These are phyloP conservation scores for Fusarium acutatum DNA, from an alignment of 2,329 filamentous ascomycete species.

Conservation along the genomic window DNA sequence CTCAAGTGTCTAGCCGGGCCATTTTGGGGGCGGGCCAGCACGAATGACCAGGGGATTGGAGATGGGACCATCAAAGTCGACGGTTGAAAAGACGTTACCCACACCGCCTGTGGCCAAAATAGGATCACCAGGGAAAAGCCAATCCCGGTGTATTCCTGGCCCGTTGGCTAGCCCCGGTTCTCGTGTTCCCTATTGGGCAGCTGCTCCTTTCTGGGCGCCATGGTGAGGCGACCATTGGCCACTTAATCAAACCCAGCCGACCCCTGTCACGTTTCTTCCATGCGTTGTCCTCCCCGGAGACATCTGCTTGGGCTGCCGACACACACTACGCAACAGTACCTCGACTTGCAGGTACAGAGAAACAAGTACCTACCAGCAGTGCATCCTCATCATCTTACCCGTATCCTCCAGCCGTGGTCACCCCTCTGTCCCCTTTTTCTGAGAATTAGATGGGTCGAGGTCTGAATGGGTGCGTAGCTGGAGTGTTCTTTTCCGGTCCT, in stretches of 20 bases:
- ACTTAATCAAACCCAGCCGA: constrained; percentile 59
- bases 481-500: constrained; percentile 29
- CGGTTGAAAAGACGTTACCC: constrained; percentile 32
- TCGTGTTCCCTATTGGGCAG: constrained; percentile 61
- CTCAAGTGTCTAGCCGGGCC: constrained; percentile 32
- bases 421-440: constrained; percentile 30
- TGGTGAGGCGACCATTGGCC: constrained; percentile 56
- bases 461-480: constrained; percentile 17
- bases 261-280: constrained; percentile 62
- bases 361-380: not conserved
- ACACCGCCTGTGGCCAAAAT: constrained; percentile 48
- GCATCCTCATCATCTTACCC: constrained; percentile 14
- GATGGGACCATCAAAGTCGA: constrained; percentile 25
- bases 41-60: constrained; percentile 20
- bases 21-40: constrained; percentile 36
- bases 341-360: constrained; percentile 25
- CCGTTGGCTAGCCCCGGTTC: constrained; percentile 57
- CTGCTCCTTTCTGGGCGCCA: constrained; percentile 53
- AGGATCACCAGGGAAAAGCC: constrained; percentile 41
- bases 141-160: constrained; percentile 51
- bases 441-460: constrained; percentile 19
- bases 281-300: constrained; percentile 54
- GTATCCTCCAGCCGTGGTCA: constrained; percentile 12
- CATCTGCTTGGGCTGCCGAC: constrained; percentile 33
- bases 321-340: constrained; percentile 26